Conservation (phyloP, 1,139 yeast species). For the Protomyces arabidopsidicola region DNA sequence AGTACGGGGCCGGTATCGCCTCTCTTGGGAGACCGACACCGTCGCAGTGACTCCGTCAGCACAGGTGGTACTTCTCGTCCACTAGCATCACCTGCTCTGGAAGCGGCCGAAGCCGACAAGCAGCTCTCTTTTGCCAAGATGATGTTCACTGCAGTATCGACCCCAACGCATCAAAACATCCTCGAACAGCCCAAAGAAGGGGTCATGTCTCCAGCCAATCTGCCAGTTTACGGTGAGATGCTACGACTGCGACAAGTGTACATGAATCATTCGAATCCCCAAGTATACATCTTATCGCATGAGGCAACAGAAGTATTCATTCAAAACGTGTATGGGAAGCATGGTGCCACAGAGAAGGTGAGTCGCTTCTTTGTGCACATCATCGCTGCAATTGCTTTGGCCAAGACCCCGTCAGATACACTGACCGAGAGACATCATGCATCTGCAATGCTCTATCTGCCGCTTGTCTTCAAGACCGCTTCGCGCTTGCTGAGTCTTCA, state of each 20-base stretch:
- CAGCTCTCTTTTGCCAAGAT: slow-evolving; percentile 24
- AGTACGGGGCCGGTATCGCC: background rate
- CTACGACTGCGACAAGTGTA: slow-evolving; percentile 59
- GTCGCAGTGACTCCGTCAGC: slow-evolving; percentile 37
- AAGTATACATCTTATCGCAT: slow-evolving; percentile 75
- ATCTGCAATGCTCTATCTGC: slow-evolving; percentile 61
- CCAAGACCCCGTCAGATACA: slow-evolving; percentile 66
- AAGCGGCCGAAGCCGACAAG: slow-evolving; percentile 50
- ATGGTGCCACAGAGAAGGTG: slow-evolving; percentile 53
- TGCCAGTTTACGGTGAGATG: slow-evolving; percentile 72
- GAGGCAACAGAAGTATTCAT: slow-evolving; percentile 40
- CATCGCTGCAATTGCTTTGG: slow-evolving; percentile 74
- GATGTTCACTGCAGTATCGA: slow-evolving; percentile 32
- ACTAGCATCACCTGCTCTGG: slow-evolving; percentile 45
- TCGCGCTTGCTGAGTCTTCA: slow-evolving; percentile 69
- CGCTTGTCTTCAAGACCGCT: slow-evolving; percentile 53
- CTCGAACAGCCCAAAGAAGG: slow-evolving; percentile 35
- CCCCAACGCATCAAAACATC: slow-evolving; percentile 35
- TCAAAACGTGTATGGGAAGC: slow-evolving; percentile 70
- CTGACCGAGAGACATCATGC: slow-evolving; percentile 67
- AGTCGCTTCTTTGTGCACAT: slow-evolving; percentile 58
- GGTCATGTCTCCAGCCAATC: slow-evolving; percentile 45
- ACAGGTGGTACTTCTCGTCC: slow-evolving; percentile 30
- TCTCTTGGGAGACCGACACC: slow-evolving; percentile 26
- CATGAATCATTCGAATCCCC: slow-evolving; percentile 52